Percentiles rank a stretch among this genome's conserved stretches.
phyloP scores from a whole-genome alignment of 2,329 filamentous ascomycete species.

The Aspergillus hortae region DNA sequence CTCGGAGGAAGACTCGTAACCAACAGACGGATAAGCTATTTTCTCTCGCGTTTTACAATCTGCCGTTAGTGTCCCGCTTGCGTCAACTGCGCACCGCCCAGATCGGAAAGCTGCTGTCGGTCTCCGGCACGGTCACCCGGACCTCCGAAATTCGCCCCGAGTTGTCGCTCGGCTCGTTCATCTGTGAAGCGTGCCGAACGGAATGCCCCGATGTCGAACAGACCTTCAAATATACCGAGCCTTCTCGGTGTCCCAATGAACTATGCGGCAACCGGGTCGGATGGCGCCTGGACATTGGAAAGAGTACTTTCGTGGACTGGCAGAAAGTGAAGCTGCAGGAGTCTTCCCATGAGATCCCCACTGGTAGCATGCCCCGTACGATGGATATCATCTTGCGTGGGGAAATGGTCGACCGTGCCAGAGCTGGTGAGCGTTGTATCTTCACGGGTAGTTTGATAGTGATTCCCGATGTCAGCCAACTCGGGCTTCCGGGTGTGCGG shows the following conservation, averaged over 20 bases:
- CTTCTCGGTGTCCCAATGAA: slow-evolving; percentile 86
- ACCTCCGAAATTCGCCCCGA: slow-evolving; percentile 97
- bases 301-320: slow-evolving; percentile 98
- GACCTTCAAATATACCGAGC: slow-evolving; percentile 95
- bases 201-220: slow-evolving; percentile 91
- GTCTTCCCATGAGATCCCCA: slow-evolving; percentile 97
- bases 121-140: slow-evolving; percentile 93
- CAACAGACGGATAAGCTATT: slow-evolving; percentile 98
- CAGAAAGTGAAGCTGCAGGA: slow-evolving; percentile 98
- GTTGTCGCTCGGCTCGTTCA: slow-evolving; percentile 85
- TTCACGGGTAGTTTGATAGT: slow-evolving; percentile 96
- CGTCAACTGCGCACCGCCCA: slow-evolving; percentile 82
- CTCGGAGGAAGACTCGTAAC: slow-evolving; percentile 70
- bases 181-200: slow-evolving; percentile 81
- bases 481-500: slow-evolving; percentile 80
- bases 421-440: slow-evolving; percentile 96
- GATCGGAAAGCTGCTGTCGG: slow-evolving; percentile 89
- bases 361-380: slow-evolving; percentile 95
- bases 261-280: slow-evolving; percentile 83
- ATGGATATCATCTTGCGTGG: slow-evolving; percentile 96
- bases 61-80: slow-evolving; percentile 81
- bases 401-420: slow-evolving; percentile 95
- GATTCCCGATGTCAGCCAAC: slow-evolving; percentile 92
- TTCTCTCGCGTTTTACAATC: slow-evolving; percentile 86
- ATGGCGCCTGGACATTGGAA: slow-evolving; percentile 96